These are phyloP conservation scores for Hansenula anomala DNA, from an alignment of 1,139 yeast genomes.

Conservation along the genomic window DNA sequence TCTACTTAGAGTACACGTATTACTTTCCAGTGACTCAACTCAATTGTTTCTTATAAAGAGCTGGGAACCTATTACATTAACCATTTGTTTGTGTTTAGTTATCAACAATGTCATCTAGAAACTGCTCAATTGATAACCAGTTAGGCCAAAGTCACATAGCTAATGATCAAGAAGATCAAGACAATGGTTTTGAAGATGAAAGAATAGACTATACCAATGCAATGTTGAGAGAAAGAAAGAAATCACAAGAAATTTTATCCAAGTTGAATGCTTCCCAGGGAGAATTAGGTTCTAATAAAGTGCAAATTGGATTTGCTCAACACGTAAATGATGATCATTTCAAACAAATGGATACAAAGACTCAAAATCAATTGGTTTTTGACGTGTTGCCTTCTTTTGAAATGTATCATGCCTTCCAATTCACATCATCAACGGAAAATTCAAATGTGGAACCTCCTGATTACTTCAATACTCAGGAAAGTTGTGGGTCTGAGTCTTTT, in stretches of 20 bases:
- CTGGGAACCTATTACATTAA: too few relatives aligned
- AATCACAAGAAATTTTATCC: background rate
- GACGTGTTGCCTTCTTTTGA: conserved; percentile 62
- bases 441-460: conserved; percentile 10
- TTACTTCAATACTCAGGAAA: conserved; percentile 1
- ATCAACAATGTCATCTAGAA: too few relatives aligned
- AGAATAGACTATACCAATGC: conserved; percentile 1
- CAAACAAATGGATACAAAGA: background rate
- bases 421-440: conserved; percentile 27
- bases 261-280: background rate
- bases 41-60: too few relatives aligned
- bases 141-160: too few relatives aligned
- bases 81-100: too few relatives aligned
- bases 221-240: background rate
- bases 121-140: too few relatives aligned
- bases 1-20: too few relatives aligned
- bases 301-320: background rate
- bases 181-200: too few relatives aligned
- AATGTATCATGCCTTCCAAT: conserved; percentile 53
- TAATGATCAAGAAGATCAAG: too few relatives aligned
- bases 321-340: background rate
- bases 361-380: conserved; percentile 9
- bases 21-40: too few relatives aligned
- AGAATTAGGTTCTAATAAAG: background rate
- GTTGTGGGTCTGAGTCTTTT: background rate